Evolutionary conservation across 139 green algal genomes (phyloP), one percentile per base, ranked within the genome.

Genomic region (Tetradesmus obliquus): DNA sequence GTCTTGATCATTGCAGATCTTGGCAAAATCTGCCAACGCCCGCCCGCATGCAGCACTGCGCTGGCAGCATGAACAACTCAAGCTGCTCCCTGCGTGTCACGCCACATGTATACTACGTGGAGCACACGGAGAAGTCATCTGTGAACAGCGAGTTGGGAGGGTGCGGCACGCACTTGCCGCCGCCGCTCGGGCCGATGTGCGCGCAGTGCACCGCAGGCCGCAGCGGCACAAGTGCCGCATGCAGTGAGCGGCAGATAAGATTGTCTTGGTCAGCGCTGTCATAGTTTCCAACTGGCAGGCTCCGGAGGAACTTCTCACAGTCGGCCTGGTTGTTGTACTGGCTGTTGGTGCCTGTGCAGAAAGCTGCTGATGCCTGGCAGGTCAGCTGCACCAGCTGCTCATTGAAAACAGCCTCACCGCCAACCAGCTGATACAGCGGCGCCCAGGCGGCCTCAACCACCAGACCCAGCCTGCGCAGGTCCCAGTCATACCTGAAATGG

Each of bases 181-280:
- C 74, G 12, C 74, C 74, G 45, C 8, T 24, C 8, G 74, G 74
- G 12, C 74, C 74, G 19, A 82, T 82, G 45, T 82, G 74, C 24
- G 74, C 20, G 74, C 74, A 82, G 45, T 82, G 74, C 8, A 82
- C 74, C 12, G 15, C 74, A 24, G 74, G 74, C 7, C 74, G 74
- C 8, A 82, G 24, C 12, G 74, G 74, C 74, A 82, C 74, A 20
- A 82, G 19, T 22, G 45, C 12, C 15, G 74, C 15, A 22, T 82
- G 74, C 74, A 82, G 19, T 22, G 74, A 82, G 20, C 74, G 74
- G 74, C 74, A 82, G 45, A 82, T n/a, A 8, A 82, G 20, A 22
- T 82, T 82, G 19, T 22, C 74, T n/a, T 82, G 74, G 74, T 82
- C 74, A 82, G 74, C 74, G 7, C 19, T 82, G 74, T 82, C 74